Conservation (phyloP, 1,284 basidiomycete species). For the Cronartium ribicola region DNA sequence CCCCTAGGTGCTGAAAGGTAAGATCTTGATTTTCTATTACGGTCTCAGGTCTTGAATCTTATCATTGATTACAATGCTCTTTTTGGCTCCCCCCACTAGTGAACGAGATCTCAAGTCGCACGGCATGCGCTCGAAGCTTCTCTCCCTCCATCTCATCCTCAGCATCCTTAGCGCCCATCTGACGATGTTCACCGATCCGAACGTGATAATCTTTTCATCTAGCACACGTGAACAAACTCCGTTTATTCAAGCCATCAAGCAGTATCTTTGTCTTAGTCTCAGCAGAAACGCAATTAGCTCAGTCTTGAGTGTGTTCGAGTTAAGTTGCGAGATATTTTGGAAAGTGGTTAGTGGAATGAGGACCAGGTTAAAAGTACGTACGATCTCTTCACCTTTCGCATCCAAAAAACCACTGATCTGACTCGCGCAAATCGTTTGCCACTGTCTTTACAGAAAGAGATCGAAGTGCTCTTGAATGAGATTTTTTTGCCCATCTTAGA, state of each 20-base stretch:
- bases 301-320: conserved; percentile 94
- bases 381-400: neutral
- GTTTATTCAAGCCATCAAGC: conserved; percentile 86
- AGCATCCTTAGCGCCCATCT: conserved; percentile 89
- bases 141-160: conserved; percentile 85
- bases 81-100: conserved; percentile 53
- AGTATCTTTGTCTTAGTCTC: conserved; percentile 87
- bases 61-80: conserved; percentile 17
- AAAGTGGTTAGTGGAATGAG: conserved; percentile 86
- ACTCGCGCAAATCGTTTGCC: conserved; percentile 9
- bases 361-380: conserved; percentile 78
- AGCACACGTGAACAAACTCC: conserved; percentile 77
- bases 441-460: conserved; percentile 73
- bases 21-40: neutral
- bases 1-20: conserved; percentile 85
- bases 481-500: conserved; percentile 98
- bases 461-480: conserved; percentile 94
- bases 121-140: conserved; percentile 88
- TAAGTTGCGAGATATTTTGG: conserved; percentile 98
- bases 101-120: conserved; percentile 90
- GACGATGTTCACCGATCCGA: conserved; percentile 76
- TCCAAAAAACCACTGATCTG: neutral
- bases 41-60: conserved; percentile 22
- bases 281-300: conserved; percentile 94
- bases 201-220: conserved; percentile 79